phyloP scores from a whole-genome alignment of 306 rosid species.

The Cucurbita moschata region DNA sequence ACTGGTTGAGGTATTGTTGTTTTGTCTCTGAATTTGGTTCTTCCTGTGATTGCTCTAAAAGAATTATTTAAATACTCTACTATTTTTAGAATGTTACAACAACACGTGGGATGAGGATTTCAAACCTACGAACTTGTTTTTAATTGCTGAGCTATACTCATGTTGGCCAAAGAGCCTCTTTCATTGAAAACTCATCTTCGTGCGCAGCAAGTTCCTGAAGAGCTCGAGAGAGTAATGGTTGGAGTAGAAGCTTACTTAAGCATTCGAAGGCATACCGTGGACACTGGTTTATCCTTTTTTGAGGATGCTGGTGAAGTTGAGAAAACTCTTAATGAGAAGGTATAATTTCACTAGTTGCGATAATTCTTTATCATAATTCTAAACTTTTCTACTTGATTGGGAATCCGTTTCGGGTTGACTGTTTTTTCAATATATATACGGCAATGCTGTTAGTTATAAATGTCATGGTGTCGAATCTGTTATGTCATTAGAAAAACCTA shows the following conservation, averaged over 20 bases:
- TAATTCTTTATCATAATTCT: not conserved
- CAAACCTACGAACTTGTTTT: not conserved
- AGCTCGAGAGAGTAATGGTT: constrained; percentile 84
- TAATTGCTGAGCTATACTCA: not conserved
- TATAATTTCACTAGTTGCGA: constrained; percentile 11
- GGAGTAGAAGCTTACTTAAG: constrained; percentile 91
- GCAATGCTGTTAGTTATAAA: not conserved
- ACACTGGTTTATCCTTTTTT: constrained; percentile 63
- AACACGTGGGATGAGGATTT: not conserved
- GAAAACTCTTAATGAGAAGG: constrained; percentile 46
- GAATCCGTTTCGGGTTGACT: not conserved
- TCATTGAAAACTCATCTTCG: not conserved
- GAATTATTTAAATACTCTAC: not conserved
- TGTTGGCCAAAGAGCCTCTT: not conserved
- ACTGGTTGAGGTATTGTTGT: constrained; percentile 59
- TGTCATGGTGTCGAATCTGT: not conserved
- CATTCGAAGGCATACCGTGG: constrained; percentile 62
- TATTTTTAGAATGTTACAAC: not conserved
- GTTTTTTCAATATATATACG: not conserved
- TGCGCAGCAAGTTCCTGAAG: constrained; percentile 93
- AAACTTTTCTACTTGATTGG: not conserved
- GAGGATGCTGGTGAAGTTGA: constrained; percentile 54
- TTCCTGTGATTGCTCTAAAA: not conserved
- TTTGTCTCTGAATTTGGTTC: constrained; percentile 1
- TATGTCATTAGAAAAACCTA: not conserved